phyloP scores from a whole-genome alignment of 495 filamentous ascomycete genomes.

The Venustampulla echinocandica region DNA sequence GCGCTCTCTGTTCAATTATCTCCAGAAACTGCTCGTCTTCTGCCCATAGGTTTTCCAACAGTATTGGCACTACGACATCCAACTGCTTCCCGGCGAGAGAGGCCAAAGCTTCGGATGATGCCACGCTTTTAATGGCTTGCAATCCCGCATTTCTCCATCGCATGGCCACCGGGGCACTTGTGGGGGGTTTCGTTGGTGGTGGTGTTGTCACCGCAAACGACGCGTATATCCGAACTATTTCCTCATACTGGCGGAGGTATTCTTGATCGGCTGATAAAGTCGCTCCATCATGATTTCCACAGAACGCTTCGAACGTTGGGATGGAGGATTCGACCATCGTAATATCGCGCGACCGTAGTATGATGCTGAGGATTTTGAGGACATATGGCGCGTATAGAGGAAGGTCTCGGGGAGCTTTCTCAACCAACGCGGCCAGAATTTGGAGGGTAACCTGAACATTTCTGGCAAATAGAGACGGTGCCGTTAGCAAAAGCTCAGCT shows the following conservation, averaged over 20 bases:
- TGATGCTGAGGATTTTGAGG: constrained; percentile 65
- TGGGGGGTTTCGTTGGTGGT: constrained; percentile 34
- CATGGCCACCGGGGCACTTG: constrained; percentile 66
- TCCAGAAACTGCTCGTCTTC: constrained; percentile 60
- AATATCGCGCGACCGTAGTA: constrained; percentile 73
- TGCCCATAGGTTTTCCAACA: constrained; percentile 77
- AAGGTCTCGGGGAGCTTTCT: constrained; percentile 82
- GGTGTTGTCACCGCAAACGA: constrained; percentile 57
- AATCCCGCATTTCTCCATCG: constrained; percentile 77
- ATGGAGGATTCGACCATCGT: constrained; percentile 83
- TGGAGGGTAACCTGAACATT: constrained; percentile 90
- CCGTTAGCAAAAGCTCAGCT: background rate
- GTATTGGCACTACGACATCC: constrained; percentile 65
- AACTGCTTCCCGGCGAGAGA: constrained; percentile 67
- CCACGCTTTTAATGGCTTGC: constrained; percentile 67
- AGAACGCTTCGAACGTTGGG: constrained; percentile 75
- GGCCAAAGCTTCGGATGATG: constrained; percentile 66
- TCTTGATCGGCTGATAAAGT: constrained; percentile 72
- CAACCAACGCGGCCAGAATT: constrained; percentile 79
- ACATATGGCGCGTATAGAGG: constrained; percentile 77
- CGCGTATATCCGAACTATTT: constrained; percentile 69
- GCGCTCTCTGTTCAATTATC: constrained; percentile 49
- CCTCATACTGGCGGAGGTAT: constrained; percentile 71
- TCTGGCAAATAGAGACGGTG: constrained; percentile 31
- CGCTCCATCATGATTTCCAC: constrained; percentile 68